Percentiles rank a stretch among this genome's conserved stretches.
Evolutionary conservation across 2,329 filamentous ascomycete species (phyloP).

Genomic region (Curvularia sp.): DNA sequence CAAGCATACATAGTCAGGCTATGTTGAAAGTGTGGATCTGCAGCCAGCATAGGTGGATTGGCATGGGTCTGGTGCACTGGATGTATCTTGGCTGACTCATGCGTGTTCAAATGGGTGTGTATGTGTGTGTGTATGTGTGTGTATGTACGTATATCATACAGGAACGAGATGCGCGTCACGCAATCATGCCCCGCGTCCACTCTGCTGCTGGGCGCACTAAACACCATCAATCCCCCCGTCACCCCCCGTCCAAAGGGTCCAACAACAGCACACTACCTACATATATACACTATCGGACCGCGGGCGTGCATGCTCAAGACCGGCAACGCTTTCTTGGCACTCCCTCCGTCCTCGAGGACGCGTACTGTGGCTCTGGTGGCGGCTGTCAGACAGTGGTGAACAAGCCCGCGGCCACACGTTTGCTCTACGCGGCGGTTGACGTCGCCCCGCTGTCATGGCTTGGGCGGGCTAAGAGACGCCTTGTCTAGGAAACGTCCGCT

Average conservation of each 20-base stretch:
- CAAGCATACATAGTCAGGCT: not conserved
- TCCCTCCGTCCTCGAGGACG: slow-evolving; percentile 9
- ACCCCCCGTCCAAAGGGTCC: slow-evolving; percentile 7
- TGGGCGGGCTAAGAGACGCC: slow-evolving; percentile 30
- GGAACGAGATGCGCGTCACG: not conserved
- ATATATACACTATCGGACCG: not conserved
- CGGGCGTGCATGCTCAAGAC: slow-evolving; percentile 4
- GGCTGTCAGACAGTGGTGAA: not conserved
- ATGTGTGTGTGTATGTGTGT: not conserved
- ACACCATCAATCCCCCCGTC: not conserved
- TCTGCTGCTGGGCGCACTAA: not conserved
- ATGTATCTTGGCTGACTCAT: slow-evolving; percentile 2
- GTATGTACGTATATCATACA: not conserved
- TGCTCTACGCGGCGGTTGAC: slow-evolving; percentile 36
- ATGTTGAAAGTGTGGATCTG: not conserved
- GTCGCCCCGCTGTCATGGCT: slow-evolving; percentile 26
- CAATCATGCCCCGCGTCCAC: not conserved
- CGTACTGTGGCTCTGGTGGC: slow-evolving; percentile 6
- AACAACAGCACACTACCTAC: slow-evolving; percentile 5
- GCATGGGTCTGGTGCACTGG: not conserved
- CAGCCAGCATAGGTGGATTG: not conserved
- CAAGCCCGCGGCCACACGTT: slow-evolving; percentile 9
- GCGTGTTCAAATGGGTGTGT: not conserved
- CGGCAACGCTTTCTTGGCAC: slow-evolving; percentile 9
- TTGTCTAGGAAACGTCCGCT: slow-evolving; percentile 12